A percentile compares a stretch with the other conserved stretches of the same genome.
These are phyloP conservation scores for Pyrenopolyporus hunteri DNA, from an alignment of 495 filamentous ascomycete species.

Conservation along the genomic window DNA sequence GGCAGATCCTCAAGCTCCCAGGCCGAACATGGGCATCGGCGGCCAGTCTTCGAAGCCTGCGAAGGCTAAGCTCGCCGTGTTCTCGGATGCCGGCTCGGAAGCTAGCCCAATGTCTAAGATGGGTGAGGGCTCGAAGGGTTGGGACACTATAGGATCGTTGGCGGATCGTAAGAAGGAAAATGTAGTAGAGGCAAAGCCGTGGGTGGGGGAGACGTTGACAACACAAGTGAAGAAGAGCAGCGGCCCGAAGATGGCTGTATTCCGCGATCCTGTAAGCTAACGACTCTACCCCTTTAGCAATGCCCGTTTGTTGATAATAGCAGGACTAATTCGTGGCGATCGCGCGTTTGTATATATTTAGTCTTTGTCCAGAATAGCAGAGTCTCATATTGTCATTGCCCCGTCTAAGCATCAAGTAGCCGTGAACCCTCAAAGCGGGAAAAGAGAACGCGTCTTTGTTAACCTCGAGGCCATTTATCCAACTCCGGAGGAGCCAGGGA, in stretches of 20 bases:
- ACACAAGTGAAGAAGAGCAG: conserved; percentile 77
- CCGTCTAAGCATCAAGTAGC: conserved; percentile 69
- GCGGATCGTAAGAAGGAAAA: conserved; percentile 95
- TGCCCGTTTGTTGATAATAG: conserved; percentile 84
- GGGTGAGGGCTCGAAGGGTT: conserved; percentile 67
- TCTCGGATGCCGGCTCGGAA: conserved; percentile 73
- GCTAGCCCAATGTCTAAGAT: conserved; percentile 56
- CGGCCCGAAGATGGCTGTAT: conserved; percentile 83
- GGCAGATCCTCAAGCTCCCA: conserved; percentile 71
- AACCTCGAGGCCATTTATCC: conserved; percentile 86
- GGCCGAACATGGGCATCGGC: conserved; percentile 53
- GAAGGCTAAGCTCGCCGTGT: conserved; percentile 87
- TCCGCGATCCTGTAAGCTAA: conserved; percentile 91
- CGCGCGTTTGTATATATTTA: conserved; percentile 57
- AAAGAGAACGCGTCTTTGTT: conserved; percentile 83
- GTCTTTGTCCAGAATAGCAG: conserved; percentile 57
- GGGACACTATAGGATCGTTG: conserved; percentile 89
- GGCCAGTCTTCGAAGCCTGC: conserved; percentile 62
- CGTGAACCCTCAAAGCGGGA: conserved; percentile 77
- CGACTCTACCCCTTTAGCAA: conserved; percentile 40
- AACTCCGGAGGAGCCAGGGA: conserved; percentile 65
- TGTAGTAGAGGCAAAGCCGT: conserved; percentile 81
- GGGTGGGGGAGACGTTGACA: conserved; percentile 90
- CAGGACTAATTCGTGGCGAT: conserved; percentile 90
- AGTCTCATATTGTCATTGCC: conserved; percentile 57